A percentile compares a stretch with the other conserved stretches of the same genome.
These are phyloP conservation scores for Xylariaceae sp. DNA, from an alignment of 2,329 filamentous ascomycete genomes.

Conservation along the genomic window DNA sequence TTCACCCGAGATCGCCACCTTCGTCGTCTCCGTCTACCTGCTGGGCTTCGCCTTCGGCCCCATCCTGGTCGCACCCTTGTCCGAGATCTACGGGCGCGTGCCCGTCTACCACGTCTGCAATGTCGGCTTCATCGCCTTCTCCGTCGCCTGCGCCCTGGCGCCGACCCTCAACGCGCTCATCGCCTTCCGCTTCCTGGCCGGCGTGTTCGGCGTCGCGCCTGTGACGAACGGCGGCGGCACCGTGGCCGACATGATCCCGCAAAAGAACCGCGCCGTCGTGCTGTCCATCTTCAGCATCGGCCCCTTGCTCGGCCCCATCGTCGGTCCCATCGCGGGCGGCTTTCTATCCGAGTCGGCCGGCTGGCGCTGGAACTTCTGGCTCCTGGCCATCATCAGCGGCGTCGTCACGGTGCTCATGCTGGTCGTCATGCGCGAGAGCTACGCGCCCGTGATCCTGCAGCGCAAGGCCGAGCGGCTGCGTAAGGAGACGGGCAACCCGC, in stretches of 20 bases:
- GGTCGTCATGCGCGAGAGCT: slow-evolving; percentile 35
- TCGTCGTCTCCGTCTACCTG: slow-evolving; percentile 56
- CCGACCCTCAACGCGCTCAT: slow-evolving; percentile 47
- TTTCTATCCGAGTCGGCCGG: slow-evolving; percentile 29
- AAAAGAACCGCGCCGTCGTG: slow-evolving; percentile 41
- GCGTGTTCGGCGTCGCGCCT: slow-evolving; percentile 56
- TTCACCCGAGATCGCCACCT: slow-evolving; percentile 49
- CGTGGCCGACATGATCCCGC: slow-evolving; percentile 58
- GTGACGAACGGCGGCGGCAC: slow-evolving; percentile 62
- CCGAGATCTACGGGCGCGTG: slow-evolving; percentile 53
- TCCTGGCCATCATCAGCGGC: slow-evolving; percentile 30
- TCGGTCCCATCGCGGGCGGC: slow-evolving; percentile 32
- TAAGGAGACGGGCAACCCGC: slow-evolving; percentile 40
- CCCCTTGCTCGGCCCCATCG: slow-evolving; percentile 31
- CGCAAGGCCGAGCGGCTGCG: slow-evolving; percentile 34
- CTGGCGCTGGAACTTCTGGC: slow-evolving; percentile 37
- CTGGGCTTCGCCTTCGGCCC: slow-evolving; percentile 48
- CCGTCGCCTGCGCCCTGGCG: slow-evolving; percentile 46
- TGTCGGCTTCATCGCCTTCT: slow-evolving; percentile 37
- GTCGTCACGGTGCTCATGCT: slow-evolving; percentile 27
- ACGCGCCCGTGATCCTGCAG: slow-evolving; percentile 33
- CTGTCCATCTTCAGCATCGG: slow-evolving; percentile 37
- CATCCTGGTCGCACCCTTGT: slow-evolving; percentile 48
- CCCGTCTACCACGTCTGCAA: slow-evolving; percentile 46
- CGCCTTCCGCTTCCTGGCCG: slow-evolving; percentile 55